Percentiles rank a stretch among this genome's conserved stretches.
Evolutionary conservation across 106 monocot genomes (phyloP).

Genomic region (Acanthochlamys bracteata): DNA sequence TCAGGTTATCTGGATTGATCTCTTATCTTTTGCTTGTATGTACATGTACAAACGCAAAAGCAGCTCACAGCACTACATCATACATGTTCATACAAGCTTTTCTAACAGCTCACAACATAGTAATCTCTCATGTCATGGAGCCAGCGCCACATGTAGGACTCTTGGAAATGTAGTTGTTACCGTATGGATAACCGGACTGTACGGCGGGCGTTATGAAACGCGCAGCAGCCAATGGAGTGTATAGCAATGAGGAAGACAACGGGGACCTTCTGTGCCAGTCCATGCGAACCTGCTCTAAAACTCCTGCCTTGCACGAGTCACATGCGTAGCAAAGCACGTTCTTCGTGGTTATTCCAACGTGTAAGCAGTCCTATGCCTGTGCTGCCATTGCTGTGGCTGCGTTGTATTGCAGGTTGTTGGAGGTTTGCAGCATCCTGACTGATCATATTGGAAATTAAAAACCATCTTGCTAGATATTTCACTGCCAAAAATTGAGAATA

Average conservation of each 20-base stretch:
- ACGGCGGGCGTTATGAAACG: constrained; percentile 65
- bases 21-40: no score
- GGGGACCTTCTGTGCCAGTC: constrained; percentile 87
- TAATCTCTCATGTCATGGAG: constrained; percentile 19
- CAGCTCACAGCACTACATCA: no score
- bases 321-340: constrained; percentile 74
- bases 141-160: constrained; percentile 59
- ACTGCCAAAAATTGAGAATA: neutral
- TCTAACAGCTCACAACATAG: no score
- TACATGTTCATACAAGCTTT: no score
- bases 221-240: constrained; percentile 87
- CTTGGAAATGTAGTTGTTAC: constrained; percentile 62
- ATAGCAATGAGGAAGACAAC: constrained; percentile 65
- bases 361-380: constrained; percentile 84
- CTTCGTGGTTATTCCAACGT: constrained; percentile 73
- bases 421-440: constrained; percentile 98
- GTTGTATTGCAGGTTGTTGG: constrained; percentile 79
- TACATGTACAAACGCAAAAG: no score
- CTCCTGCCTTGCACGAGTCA: constrained; percentile 89
- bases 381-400: constrained; percentile 21
- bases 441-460: constrained; percentile 1
- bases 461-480: neutral
- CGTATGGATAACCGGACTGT: constrained; percentile 44
- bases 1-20: no score
- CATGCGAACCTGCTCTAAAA: constrained; percentile 65